A percentile compares a stretch with the other conserved stretches of the same genome.
Conservation (phyloP, 306 rosid species). For the Ziziphus jujuba region DNA sequence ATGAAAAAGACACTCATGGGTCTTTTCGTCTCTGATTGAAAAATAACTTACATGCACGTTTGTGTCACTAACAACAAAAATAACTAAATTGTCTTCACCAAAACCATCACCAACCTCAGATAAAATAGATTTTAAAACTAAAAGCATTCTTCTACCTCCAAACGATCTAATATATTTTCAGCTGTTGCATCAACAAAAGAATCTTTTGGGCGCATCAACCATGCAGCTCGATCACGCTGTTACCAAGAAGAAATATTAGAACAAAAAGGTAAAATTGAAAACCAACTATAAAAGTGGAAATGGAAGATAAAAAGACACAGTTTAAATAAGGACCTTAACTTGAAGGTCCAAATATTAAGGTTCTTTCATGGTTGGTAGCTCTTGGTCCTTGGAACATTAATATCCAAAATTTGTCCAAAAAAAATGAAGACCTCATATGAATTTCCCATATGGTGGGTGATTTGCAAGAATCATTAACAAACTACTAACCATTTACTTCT, state of each 20-base stretch:
- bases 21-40: no score
- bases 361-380: background rate
- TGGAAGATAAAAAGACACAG: background rate
- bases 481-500: no score
- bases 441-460: no score
- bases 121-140: background rate
- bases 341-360: background rate
- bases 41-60: background rate
- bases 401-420: background rate
- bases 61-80: background rate
- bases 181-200: slow-evolving; percentile 71
- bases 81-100: background rate
- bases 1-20: no score
- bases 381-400: background rate
- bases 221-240: slow-evolving; percentile 91
- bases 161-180: slow-evolving; percentile 76
- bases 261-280: background rate
- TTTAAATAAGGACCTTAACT: background rate
- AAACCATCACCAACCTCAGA: no score
- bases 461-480: no score
- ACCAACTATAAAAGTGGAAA: background rate
- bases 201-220: slow-evolving; percentile 74
- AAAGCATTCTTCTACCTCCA: slow-evolving; percentile 49
- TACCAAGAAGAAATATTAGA: slow-evolving; percentile 8
- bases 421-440: no score